Conservation (phyloP, 2,329 filamentous ascomycete species). For the Ophiostoma sp. region DNA sequence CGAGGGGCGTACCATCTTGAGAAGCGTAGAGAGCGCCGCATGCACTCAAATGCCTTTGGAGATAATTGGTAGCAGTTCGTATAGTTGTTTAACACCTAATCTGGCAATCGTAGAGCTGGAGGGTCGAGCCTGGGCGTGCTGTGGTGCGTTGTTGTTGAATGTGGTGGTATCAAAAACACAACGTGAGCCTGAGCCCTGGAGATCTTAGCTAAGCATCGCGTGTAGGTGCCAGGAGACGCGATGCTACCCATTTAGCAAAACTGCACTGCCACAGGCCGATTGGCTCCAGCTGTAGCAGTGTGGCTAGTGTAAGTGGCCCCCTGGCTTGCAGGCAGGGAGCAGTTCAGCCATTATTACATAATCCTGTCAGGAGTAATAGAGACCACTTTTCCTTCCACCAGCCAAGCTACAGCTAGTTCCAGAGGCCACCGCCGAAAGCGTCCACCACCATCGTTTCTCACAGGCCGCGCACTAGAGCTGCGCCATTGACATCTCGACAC, state of each 20-base stretch:
- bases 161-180: background rate
- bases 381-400: conserved; percentile 21
- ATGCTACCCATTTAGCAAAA: conserved; percentile 19
- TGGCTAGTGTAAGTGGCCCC: conserved; percentile 18
- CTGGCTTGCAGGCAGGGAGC: background rate
- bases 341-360: background rate
- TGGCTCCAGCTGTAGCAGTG: conserved; percentile 10
- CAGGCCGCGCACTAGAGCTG: conserved; percentile 9
- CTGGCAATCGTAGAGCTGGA: background rate
- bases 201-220: conserved; percentile 18
- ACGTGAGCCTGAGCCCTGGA: background rate
- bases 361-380: background rate
- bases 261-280: conserved; percentile 20
- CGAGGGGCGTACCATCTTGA: conserved; percentile 21
- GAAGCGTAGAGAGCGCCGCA: background rate
- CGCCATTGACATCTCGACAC: conserved; percentile 10
- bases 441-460: conserved; percentile 14
- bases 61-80: background rate
- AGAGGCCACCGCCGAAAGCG: conserved; percentile 1
- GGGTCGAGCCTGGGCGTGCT: background rate
- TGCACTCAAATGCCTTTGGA: background rate
- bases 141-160: background rate
- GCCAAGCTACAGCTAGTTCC: background rate
- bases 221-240: conserved; percentile 21
- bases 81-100: no score